These are phyloP conservation scores for Mercurialis annua DNA, from an alignment of 345 rosid species.

Conservation along the genomic window DNA sequence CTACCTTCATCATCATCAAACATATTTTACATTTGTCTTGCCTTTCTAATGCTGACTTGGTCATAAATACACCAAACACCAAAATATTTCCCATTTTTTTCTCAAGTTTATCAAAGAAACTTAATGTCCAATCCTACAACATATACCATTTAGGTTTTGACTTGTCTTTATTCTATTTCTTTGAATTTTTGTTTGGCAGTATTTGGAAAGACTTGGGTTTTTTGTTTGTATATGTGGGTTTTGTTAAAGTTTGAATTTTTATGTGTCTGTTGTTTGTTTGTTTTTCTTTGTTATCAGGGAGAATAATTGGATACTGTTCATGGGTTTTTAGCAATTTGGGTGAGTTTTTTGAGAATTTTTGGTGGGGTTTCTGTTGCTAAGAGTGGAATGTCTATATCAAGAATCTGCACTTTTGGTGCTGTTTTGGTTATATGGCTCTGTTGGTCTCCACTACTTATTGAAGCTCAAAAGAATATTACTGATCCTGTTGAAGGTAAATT, in stretches of 20 bases:
- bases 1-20: background rate
- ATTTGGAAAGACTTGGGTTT: background rate
- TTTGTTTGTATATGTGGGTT: background rate
- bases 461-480: slow-evolving; percentile 50
- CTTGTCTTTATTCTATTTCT: background rate
- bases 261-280: background rate
- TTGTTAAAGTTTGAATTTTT: background rate
- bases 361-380: slow-evolving; percentile 1
- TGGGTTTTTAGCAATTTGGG: background rate
- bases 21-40: background rate
- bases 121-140: background rate
- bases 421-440: slow-evolving; percentile 36
- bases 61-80: background rate
- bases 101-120: background rate
- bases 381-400: slow-evolving; percentile 25
- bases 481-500: slow-evolving; percentile 73
- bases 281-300: slow-evolving; percentile 11
- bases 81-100: background rate
- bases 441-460: slow-evolving; percentile 35
- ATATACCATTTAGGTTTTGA: background rate
- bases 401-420: slow-evolving; percentile 28
- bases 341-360: slow-evolving; percentile 23
- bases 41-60: slow-evolving; percentile 1
- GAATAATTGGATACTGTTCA: background rate
- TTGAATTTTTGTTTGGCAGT: slow-evolving; percentile 2